A percentile compares a stretch with the other conserved stretches of the same genome.
Conservation (phyloP, 495 filamentous ascomycete species). For the Penicillium turbatum region DNA sequence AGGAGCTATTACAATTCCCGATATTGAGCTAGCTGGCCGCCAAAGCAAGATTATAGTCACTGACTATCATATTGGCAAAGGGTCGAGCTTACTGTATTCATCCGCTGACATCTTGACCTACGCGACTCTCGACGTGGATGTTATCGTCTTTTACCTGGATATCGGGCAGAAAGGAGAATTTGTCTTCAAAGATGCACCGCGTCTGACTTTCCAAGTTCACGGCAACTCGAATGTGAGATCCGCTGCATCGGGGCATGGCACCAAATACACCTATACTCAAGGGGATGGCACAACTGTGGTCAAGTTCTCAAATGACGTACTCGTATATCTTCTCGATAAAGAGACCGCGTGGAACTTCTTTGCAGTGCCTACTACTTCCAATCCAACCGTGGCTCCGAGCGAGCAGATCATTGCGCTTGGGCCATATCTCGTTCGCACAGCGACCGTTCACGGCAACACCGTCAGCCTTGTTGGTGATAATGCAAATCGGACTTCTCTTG, state of each 20-base stretch:
- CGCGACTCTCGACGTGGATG: conserved; percentile 34
- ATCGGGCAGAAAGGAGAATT: conserved; percentile 57
- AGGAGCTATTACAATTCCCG: conserved; percentile 51
- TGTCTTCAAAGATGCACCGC: conserved; percentile 41
- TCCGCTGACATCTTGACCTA: conserved; percentile 68
- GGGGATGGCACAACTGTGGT: conserved; percentile 40
- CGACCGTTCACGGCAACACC: conserved; percentile 41
- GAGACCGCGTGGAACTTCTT: conserved; percentile 49
- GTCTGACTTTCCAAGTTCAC: conserved; percentile 42
- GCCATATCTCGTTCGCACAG: conserved; percentile 61
- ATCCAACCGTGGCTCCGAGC: conserved; percentile 32
- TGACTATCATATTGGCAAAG: conserved; percentile 58
- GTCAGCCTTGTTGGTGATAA: conserved; percentile 61
- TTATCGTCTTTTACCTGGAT: conserved; percentile 61
- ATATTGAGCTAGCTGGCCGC: conserved; percentile 60
- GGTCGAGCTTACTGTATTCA: conserved; percentile 58
- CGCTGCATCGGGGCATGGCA: conserved; percentile 44
- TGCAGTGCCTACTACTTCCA: conserved; percentile 39
- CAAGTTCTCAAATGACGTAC: conserved; percentile 45
- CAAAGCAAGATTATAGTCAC: conserved; percentile 71
- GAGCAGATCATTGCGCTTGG: conserved; percentile 61
- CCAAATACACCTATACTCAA: conserved; percentile 36
- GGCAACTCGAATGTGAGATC: conserved; percentile 38
- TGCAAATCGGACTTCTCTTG: conserved; percentile 56
- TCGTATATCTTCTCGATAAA: conserved; percentile 50